Evolutionary conservation across 169 alveolate genomes (phyloP), one percentile per base, ranked within the genome.

Genomic region (Plasmodium gaboni): DNA sequence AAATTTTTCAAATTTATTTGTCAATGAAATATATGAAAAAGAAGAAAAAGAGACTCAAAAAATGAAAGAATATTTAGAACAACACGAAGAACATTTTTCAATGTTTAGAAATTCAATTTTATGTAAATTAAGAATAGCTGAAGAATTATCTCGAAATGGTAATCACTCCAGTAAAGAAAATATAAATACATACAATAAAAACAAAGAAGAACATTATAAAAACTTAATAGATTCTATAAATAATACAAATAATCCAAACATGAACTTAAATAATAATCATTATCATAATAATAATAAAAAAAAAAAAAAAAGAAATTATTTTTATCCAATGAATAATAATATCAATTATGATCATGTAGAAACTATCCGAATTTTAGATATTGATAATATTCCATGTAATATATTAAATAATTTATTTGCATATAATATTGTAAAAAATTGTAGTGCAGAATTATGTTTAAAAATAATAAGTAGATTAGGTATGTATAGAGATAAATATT

Each of bases 401-500:
- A 69, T 94, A 17, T 80, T 94, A 65, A 94, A 94, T 69, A 92
- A 92, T 55, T 88, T 94, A 90, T 67, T 94, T 55, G 92, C 95
- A 7, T 94, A 94, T 83, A 76, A 92, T 53, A 74, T 94, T 53
- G 96, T 94, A 19, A 94, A 94, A 86, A 83, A 94, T 73, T 89
- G 93, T 78, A 94, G 95, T 51, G 96, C 96, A 7, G 96, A 94
- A 88, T 72, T 68, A 17, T 94, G 93, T 50, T 63, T 94, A 46
- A 74, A 90, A 53, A 90, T 94, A 32, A 92, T 94, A 71, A 92
- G 94, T 61, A 89, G 94, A 51, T 73, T 94, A 17, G 95, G 95
- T 19, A 88, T 70, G 85, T 87, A 90, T 67, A 92, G 96, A 65
- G 96, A 94, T 72, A 94, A 89, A 51, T 60, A 89, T 22, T 92